A percentile compares a stretch with the other conserved stretches of the same genome.
phyloP scores from a whole-genome alignment of 768 basidiomycete species.

The Termitomyces sp. region DNA sequence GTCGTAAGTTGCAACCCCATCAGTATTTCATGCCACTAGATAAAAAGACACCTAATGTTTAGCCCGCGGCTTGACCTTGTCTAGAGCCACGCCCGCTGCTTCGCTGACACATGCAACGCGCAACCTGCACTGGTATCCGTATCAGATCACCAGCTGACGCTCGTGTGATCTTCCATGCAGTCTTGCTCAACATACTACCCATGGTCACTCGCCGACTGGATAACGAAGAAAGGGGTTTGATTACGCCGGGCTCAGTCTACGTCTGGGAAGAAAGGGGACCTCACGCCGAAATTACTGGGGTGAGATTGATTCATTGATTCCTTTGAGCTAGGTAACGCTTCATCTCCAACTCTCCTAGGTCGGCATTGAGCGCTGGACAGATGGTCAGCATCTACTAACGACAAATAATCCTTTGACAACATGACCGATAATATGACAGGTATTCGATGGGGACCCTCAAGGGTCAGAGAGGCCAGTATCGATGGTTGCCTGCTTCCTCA shows the following conservation, averaged over 20 bases:
- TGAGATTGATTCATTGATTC: no score
- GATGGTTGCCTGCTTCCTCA: not conserved
- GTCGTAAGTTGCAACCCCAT: slow-evolving; percentile 37
- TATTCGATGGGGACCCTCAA: slow-evolving; percentile 74
- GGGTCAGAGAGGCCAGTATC: slow-evolving; percentile 62
- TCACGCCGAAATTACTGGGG: slow-evolving; percentile 66
- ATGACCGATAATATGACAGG: slow-evolving; percentile 23
- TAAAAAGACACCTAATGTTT: slow-evolving; percentile 25
- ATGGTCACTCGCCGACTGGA: slow-evolving; percentile 76
- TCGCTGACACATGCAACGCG: slow-evolving; percentile 36
- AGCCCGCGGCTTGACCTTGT: not conserved
- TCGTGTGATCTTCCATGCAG: slow-evolving; percentile 68
- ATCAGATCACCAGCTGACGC: slow-evolving; percentile 48
- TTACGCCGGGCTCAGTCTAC: slow-evolving; percentile 71
- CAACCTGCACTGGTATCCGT: slow-evolving; percentile 46
- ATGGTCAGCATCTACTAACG: slow-evolving; percentile 36
- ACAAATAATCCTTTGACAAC: not conserved
- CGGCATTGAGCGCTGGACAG: slow-evolving; percentile 81
- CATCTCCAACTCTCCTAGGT: slow-evolving; percentile 36
- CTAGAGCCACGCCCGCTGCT: not conserved
- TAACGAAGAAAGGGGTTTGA: slow-evolving; percentile 66
- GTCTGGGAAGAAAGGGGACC: slow-evolving; percentile 84
- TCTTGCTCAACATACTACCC: slow-evolving; percentile 58
- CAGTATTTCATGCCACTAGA: slow-evolving; percentile 30
- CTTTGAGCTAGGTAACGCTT: not conserved